Conservation (phyloP, 192 early-diverging fungal genomes). For the Coemansia sp. region DNA sequence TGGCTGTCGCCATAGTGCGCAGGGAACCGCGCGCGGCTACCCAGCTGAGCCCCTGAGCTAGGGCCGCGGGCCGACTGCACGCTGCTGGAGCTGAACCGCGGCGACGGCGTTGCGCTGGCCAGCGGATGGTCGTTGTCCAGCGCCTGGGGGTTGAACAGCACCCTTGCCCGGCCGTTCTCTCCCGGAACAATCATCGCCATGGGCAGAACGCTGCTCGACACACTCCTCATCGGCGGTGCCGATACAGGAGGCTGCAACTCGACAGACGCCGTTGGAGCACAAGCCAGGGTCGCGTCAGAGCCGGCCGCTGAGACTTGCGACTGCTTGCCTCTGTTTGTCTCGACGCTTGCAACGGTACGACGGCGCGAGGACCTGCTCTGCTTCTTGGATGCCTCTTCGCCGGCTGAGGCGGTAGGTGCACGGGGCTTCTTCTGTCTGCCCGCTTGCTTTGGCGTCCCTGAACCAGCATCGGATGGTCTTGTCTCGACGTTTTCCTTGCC, state of each 20-base stretch:
- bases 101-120: neutral
- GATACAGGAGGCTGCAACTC: neutral
- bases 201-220: slow-evolving; percentile 9
- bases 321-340: too few species aligned
- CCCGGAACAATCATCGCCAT: slow-evolving; percentile 32
- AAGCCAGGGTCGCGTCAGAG: neutral
- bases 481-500: too few species aligned
- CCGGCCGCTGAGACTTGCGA: neutral
- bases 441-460: neutral
- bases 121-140: slow-evolving; percentile 7
- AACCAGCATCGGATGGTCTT: too few species aligned
- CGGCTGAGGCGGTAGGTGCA: too few species aligned
- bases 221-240: slow-evolving; percentile 5
- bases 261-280: neutral
- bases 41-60: slow-evolving; percentile 1
- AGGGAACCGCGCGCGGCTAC: slow-evolving; percentile 5
- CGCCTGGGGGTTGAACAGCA: slow-evolving; percentile 23
- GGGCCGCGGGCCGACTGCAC: slow-evolving; percentile 1
- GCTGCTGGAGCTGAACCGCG: slow-evolving; percentile 12
- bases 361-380: neutral
- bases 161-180: slow-evolving; percentile 43
- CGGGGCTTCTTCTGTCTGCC: neutral
- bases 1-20: slow-evolving; percentile 4
- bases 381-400: too few species aligned
- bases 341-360: neutral